phyloP scores from a whole-genome alignment of 2,329 filamentous ascomycete genomes.

The Aspergillus pseudoviridinutans region DNA sequence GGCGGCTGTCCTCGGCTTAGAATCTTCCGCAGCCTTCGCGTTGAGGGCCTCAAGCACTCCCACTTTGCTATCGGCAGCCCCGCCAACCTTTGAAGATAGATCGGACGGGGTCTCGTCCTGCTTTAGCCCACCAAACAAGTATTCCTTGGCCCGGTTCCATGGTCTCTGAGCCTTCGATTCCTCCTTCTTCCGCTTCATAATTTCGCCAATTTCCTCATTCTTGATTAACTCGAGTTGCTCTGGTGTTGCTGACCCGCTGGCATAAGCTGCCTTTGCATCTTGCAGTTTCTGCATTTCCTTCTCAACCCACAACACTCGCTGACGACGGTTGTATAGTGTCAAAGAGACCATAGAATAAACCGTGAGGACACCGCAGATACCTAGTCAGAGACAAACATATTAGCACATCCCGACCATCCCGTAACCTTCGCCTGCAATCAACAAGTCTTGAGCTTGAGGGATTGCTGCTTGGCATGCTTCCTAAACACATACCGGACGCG shows the following conservation, averaged over 20 bases:
- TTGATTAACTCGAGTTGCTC: slow-evolving; percentile 43
- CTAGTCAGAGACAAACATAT: slow-evolving; percentile 31
- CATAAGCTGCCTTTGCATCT: slow-evolving; percentile 40
- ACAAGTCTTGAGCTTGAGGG: not conserved
- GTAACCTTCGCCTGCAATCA: not conserved
- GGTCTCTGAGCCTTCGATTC: slow-evolving; percentile 37
- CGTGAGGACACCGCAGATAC: slow-evolving; percentile 57
- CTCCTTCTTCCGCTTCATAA: slow-evolving; percentile 36
- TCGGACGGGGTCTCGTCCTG: slow-evolving; percentile 24
- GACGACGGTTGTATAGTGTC: slow-evolving; percentile 63
- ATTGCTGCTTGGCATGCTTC: not conserved
- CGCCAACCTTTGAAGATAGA: slow-evolving; percentile 5
- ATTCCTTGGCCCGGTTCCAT: slow-evolving; percentile 37
- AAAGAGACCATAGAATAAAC: slow-evolving; percentile 63
- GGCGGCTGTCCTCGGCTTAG: slow-evolving; percentile 13
- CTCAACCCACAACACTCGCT: slow-evolving; percentile 60
- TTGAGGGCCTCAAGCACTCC: slow-evolving; percentile 34
- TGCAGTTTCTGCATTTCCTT: slow-evolving; percentile 40
- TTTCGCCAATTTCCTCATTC: slow-evolving; percentile 43
- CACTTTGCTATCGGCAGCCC: slow-evolving; percentile 17
- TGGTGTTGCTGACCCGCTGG: slow-evolving; percentile 35
- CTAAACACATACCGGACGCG: slow-evolving; percentile 51
- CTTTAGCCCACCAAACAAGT: slow-evolving; percentile 38
- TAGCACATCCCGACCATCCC: not conserved
- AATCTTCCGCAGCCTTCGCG: slow-evolving; percentile 28